Evolutionary conservation across 768 basidiomycete species (phyloP), one percentile per base, ranked within the genome.

Genomic region (Hericium rajendrae): DNA sequence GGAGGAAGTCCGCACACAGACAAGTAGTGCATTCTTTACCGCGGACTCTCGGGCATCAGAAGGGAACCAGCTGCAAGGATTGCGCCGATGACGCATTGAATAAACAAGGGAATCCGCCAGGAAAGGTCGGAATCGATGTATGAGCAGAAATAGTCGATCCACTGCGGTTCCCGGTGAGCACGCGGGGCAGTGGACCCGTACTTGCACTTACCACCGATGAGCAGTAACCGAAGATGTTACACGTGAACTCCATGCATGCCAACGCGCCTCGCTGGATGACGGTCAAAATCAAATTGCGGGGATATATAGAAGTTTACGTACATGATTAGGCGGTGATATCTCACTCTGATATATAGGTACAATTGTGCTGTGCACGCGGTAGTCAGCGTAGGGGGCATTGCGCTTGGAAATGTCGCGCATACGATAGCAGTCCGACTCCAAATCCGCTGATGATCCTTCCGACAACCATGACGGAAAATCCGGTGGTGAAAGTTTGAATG

Each of bases 271-370:
- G 83, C 86, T 94, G 64, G 39, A 15, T 5, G 56, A 54, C 46
- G 54, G 51, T 57, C 55, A 24, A 53, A 6, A 26, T 51, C 49
- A 51, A 22, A 51, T 55, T 20, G 48, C 13, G 32, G n/a, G 11
- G 55, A 41, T 53, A 2, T 48, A 46, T 28, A 18, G 26, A 16
- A 39, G 53, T n/a, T 52, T 32, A 40, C 40, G 46, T 18, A 89
- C 91, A 73, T 94, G 91, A 64, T 88, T 79, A 2, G 94, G 90
- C 32, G 94, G 94, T 4, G 91, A 94, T 50, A 97, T 92, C 75
- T 97, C 94, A 64, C 90, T 92, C 74, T 97, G 91, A 70, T 93
- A 94, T 57, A 94, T 92, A 13, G 91, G 92, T 28, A 94, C 91
- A 59, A 94, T 93, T n/a, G 91, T 94, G 46, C 91, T 93, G 63